Percentiles rank a stretch among this genome's conserved stretches.
Conservation (phyloP, 345 rosid genomes). For the rapeseed (Brassica napus) region Da-Ae NC_063436.1:31059501-31060000, state of each 20-base stretch:
- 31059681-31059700: background rate
- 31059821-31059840: constrained; percentile 76
- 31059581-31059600: background rate
- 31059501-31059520: background rate
- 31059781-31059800: constrained; percentile 69
- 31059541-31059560: background rate
- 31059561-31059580: background rate
- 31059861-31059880: constrained; percentile 79
- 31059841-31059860: constrained; percentile 81
- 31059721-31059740: background rate
- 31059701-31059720: background rate
- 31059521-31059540: background rate
- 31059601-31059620: background rate
- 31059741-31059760: constrained; percentile 80
- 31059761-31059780: constrained; percentile 77
- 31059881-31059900: constrained; percentile 50
- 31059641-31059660: background rate
- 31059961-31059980: constrained; percentile 62
- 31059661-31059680: background rate
- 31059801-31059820: constrained; percentile 82
- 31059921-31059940: background rate
- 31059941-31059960: constrained; percentile 18
- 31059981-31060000: constrained; percentile 79
- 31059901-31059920: background rate
- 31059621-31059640: background rate